Base-by-base conservation (phyloP, 805 yeast genomes). In the Candida silvatica region DNA sequence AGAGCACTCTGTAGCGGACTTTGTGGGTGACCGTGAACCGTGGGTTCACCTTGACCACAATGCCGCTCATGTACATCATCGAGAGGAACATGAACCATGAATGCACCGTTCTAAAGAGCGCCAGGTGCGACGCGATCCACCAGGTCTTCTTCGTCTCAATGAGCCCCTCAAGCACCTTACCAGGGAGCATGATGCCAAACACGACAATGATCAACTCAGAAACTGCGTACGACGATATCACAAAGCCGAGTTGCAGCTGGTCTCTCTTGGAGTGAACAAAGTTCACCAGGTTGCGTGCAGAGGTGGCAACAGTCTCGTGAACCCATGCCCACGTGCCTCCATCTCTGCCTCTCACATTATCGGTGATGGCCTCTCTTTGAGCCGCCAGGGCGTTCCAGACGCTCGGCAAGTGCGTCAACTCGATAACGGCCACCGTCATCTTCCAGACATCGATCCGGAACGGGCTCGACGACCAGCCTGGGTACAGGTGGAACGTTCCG, bases 11-110 rank as follows among this genome's bases (percentile, higher is more conserved):
- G 24, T 18, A 20, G 14, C 31, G 6, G 8, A 33, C 20, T 15
- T 33, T 26, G n/a, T 27, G 27, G 4, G 36, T 19, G 12, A 33
- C 15, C 8, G 18, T 20, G n/a, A 26, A 18, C 18, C 31, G 16
- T 6, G 19, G 30, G 4, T n/a, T 20, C 7, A 33, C 19, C 14
- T 28, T n/a, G 4, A 33, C 15, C 5, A 27, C 31, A 5, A 27
- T 9, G 16, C 36, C 31, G 11, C 36, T 18, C 11, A 33, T 6
- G 14, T 33, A 33, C 16, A 20, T 32, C 29, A 25, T 24, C 16
- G 35, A 32, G 12, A 32, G 9, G 20, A 26, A 24, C 7, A 25
- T 11, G n/a, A 32, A 32, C 7, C n/a, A n/a, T n/a, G n/a, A n/a
- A n/a, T n/a, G n/a, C n/a, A n/a, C n/a, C n/a, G n/a, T n/a, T n/a